These are phyloP conservation scores for Trifolium subterraneum DNA, from an alignment of 306 rosid species.

Conservation along the genomic window DNA sequence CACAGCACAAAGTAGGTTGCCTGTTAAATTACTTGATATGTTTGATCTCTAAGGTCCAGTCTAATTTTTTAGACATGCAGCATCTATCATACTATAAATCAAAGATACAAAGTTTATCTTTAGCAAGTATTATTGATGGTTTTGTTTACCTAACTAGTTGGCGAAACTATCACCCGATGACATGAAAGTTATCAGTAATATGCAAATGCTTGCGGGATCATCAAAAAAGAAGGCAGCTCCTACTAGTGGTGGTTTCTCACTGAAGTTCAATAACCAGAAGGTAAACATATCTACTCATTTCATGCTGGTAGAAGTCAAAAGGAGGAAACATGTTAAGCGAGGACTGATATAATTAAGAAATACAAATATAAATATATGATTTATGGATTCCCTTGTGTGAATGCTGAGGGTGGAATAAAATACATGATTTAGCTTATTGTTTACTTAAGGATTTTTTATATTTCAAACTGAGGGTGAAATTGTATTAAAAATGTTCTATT, in stretches of 20 bases:
- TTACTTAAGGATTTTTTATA: constrained; percentile 23
- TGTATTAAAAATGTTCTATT: constrained; percentile 10
- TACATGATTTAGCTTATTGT: not conserved
- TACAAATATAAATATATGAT: constrained; percentile 2
- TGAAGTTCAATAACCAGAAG: constrained; percentile 82
- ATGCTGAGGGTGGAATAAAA: no score
- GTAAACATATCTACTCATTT: constrained; percentile 45
- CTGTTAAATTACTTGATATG: not conserved
- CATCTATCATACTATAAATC: constrained; percentile 9
- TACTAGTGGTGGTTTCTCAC: constrained; percentile 62
- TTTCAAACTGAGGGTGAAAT: constrained; percentile 19
- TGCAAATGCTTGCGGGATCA: constrained; percentile 73
- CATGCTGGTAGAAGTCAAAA: constrained; percentile 29
- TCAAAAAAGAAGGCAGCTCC: constrained; percentile 51
- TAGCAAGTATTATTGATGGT: constrained; percentile 25
- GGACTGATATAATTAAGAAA: not conserved
- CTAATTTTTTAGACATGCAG: constrained; percentile 17
- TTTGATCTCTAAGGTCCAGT: constrained; percentile 11
- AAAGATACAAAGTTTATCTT: not conserved
- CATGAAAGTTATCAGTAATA: constrained; percentile 81
- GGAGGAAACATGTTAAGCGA: not conserved
- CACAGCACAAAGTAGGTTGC: not conserved
- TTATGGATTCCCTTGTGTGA: not conserved
- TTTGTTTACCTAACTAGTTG: constrained; percentile 58
- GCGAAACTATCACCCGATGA: constrained; percentile 82